Base-by-base conservation (phyloP, 768 basidiomycete species). In the Tylopilus subfusipes region DNA sequence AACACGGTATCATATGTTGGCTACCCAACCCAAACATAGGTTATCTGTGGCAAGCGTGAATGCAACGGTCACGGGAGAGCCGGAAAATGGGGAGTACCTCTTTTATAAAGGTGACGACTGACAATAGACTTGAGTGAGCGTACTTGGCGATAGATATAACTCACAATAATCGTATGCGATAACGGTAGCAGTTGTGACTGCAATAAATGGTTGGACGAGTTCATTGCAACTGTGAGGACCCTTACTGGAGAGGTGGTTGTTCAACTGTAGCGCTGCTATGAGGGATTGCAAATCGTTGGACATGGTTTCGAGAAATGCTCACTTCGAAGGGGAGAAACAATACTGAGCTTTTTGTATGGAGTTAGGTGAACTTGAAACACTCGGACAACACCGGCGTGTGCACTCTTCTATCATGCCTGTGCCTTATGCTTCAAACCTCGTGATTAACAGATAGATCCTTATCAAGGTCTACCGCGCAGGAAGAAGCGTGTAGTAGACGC, bases 21-120 rank as follows among this genome's bases (percentile, higher is more conserved):
- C 19, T 36, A 19, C 22, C 64, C 25, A 22, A 65, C 64, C 64
- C 65, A 65, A 14, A 65, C 22, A 39, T 47, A 55, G 12, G 42
- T 25, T 50, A 60, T 38, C 64, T 63, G 43, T 6, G 12, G 19
- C 40, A 18, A 6, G 13, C 11, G 9, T 66, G 39, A 40, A 21
- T 40, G 39, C 19, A 21, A 40, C 11, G n/a, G 19, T 4, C 10
- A 21, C 19, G 11, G 19, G 12, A 21, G 19, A 40, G 21, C 9
- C 11, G 50, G 18, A 31, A 29, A 12, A 45, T 11, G 25, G 4
- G 39, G 27, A 9, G 16, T 27, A 66, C 57, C 64, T 67, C 64
- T 12, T 44, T 48, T 3, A 55, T n/a, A 36, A 67, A 49, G 0
- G 57, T 49, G 14, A 67, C 30, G 24, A 56, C 65, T 67, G 38